Conservation (phyloP, 202 grass and related monocot genomes). For the Thinopyrum obtusiflorum region DNA sequence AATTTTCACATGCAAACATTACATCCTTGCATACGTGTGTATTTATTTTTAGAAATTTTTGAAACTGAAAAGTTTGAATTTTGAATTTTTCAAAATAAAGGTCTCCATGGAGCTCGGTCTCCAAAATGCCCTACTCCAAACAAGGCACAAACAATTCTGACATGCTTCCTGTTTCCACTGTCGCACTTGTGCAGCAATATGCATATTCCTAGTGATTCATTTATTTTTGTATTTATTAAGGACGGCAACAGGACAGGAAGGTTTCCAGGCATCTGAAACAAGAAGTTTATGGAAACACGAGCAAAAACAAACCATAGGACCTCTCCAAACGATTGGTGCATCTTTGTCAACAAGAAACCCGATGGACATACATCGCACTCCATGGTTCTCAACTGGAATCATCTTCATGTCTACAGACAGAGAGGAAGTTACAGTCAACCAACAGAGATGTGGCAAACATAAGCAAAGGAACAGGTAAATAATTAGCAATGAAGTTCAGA, state of each 20-base stretch:
- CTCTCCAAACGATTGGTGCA: conserved; percentile 93
- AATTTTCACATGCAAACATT: no score
- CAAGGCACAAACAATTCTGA: no score
- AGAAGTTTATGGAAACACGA: conserved; percentile 34
- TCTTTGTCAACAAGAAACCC: conserved; percentile 94
- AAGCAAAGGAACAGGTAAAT: not conserved
- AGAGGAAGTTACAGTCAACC: not conserved
- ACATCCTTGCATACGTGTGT: no score
- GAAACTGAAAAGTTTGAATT: no score
- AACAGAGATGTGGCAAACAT: not conserved
- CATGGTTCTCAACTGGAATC: conserved; percentile 92
- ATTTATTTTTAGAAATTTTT: no score
- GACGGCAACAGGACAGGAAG: conserved; percentile 18
- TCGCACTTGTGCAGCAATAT: no score
- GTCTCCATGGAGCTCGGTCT: no score
- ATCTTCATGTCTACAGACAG: conserved; percentile 79
- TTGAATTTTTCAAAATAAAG: no score
- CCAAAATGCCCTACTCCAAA: no score
- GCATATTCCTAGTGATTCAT: not conserved
- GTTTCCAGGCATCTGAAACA: not conserved
- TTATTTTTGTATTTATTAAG: not conserved
- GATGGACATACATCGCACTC: conserved; percentile 90
- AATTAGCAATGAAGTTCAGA: not conserved
- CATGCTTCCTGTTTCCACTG: no score
- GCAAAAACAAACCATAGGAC: conserved; percentile 93